Base-by-base conservation (phyloP, 1,284 basidiomycete species). In the Trichosporon inkin region DNA sequence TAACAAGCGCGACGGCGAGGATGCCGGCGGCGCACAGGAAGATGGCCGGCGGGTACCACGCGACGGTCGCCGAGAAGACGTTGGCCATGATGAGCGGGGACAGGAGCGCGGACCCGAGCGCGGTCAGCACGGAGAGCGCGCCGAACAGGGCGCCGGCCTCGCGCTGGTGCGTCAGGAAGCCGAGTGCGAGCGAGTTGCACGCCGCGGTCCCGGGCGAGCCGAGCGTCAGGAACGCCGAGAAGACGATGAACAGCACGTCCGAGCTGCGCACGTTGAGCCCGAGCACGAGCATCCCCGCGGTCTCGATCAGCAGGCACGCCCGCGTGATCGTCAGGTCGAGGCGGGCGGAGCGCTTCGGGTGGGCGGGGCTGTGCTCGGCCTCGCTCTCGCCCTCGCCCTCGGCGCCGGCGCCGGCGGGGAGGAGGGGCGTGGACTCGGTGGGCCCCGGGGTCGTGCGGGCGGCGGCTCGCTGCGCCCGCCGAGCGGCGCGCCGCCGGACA, bases 211-310 rank as follows among this genome's bases (percentile, higher is more conserved):
- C 56, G 4, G 72, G 70, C 1, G 71, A 60, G 16, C 74, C 77
- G 24, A 78, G 63, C 0, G 73, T 70, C 11, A 71, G 34, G 2
- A 73, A 14, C 1, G 63, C 62, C 10, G 73, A 70, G 20, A 70
- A 55, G 6, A 68, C 16, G 40, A 79, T 60, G 64, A 78, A 79
- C 22, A 68, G 53, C 10, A 5, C 10, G 10, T 16, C n/a, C 16
- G 52, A 56, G 34, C 14, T 16, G 55, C 61, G 53, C 8, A 65
- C 59, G 57, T 70, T 64, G 53, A 72, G 47, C 2, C 70, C 62
- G 78, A 89, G 82, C 36, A 81, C 62, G 14, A 79, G 63, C 69
- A 85, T 87, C 10, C 82, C 77, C 51, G 84, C 35, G 40, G 85
- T 58, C 64, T 91, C 87, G 66, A 91, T 53, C 52, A 75, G 2